Conservation (phyloP, 2,329 filamentous ascomycete genomes). For the Aphanoascus verrucosus region DNA sequence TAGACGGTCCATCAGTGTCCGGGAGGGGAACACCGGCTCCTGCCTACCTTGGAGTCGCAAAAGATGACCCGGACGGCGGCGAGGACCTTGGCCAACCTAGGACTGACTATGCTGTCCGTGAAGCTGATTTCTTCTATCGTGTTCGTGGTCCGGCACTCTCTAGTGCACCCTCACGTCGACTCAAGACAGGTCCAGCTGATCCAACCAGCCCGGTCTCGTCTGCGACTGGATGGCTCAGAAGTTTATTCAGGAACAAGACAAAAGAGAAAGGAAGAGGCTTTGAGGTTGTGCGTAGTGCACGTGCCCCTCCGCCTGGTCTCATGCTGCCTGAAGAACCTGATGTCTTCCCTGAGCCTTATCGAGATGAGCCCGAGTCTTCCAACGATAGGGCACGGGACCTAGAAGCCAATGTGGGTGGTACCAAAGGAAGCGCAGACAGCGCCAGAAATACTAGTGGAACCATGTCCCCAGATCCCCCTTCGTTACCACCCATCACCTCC, state of each 20-base stretch:
- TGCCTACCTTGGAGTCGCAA: slow-evolving; percentile 44
- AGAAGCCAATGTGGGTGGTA: slow-evolving; percentile 17
- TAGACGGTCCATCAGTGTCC: slow-evolving; percentile 34
- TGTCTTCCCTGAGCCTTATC: slow-evolving; percentile 55
- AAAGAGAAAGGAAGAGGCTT: slow-evolving; percentile 96
- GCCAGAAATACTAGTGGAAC: slow-evolving; percentile 12
- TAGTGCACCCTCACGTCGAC: slow-evolving; percentile 65
- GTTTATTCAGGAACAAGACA: slow-evolving; percentile 67
- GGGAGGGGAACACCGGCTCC: slow-evolving; percentile 41
- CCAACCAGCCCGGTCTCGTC: slow-evolving; percentile 84
- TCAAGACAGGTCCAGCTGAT: slow-evolving; percentile 90
- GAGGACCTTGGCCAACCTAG: slow-evolving; percentile 42
- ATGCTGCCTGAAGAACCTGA: slow-evolving; percentile 41
- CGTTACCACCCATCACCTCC: slow-evolving; percentile 50
- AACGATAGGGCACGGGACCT: slow-evolving; percentile 14
- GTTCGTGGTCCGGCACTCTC: slow-evolving; percentile 80
- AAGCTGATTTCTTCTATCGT: slow-evolving; percentile 95
- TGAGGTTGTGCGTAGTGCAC: slow-evolving; percentile 82
- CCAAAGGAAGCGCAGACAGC: slow-evolving; percentile 5
- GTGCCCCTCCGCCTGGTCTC: slow-evolving; percentile 69
- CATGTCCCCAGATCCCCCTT: slow-evolving; percentile 37
- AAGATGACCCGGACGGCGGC: slow-evolving; percentile 46
- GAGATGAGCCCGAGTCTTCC: slow-evolving; percentile 40
- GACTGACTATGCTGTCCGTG: slow-evolving; percentile 82
- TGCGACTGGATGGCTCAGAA: slow-evolving; percentile 79